phyloP scores from a whole-genome alignment of 805 yeast species.

The Suhomyces sp. region DNA sequence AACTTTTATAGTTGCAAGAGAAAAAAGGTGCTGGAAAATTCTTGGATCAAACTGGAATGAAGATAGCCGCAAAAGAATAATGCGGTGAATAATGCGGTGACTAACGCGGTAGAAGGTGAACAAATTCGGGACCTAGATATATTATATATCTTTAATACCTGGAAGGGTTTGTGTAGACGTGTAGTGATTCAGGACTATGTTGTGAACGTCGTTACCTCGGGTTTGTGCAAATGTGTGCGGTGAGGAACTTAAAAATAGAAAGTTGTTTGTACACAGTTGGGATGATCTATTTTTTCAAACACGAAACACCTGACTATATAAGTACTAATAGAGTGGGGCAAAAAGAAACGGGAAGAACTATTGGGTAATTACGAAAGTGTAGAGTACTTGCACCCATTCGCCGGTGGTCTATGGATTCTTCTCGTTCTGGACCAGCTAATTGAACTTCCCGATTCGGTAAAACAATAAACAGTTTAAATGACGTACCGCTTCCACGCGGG shows the following conservation, averaged over 20 bases:
- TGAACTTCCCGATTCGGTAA: neutral
- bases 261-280: neutral
- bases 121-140: neutral
- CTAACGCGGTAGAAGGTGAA: neutral
- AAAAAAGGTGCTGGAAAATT: neutral
- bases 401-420: neutral
- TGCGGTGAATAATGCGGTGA: no score
- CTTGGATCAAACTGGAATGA: neutral
- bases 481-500: neutral
- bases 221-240: neutral
- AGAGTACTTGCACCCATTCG: neutral
- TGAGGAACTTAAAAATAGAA: neutral
- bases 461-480: neutral
- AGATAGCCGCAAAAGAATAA: neutral
- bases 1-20: neutral
- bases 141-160: neutral
- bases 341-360: neutral
- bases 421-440: neutral
- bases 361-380: neutral
- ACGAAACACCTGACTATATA: neutral
- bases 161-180: neutral
- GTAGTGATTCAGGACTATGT: neutral
- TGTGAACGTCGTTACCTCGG: neutral
- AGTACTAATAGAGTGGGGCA: neutral
- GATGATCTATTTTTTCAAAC: neutral